Evolutionary conservation across 495 filamentous ascomycete genomes (phyloP).

Genomic region (Trichoderma gamsii): DNA sequence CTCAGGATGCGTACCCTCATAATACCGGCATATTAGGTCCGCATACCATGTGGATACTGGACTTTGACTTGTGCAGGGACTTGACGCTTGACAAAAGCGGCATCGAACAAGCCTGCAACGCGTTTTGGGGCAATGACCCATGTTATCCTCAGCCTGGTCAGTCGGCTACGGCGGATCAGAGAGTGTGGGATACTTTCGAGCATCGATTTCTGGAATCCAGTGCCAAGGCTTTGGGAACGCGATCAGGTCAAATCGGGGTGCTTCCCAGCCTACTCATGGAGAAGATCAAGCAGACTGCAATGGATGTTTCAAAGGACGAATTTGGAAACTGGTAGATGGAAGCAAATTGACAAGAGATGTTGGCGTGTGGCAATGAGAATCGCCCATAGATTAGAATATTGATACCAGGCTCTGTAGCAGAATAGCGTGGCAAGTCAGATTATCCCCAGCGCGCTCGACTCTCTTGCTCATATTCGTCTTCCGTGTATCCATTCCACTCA

Average conservation of each 20-base stretch:
- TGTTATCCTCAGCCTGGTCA: neutral
- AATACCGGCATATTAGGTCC: neutral
- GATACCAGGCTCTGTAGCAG: too few relatives aligned
- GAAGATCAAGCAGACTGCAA: neutral
- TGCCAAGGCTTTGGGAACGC: neutral
- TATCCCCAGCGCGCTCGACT: neutral
- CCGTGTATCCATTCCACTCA: slow-evolving; percentile 23
- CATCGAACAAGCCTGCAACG: neutral
- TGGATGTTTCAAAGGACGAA: neutral
- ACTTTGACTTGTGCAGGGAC: neutral
- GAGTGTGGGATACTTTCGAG: neutral
- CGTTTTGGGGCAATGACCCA: neutral
- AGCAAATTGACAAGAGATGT: too few relatives aligned
- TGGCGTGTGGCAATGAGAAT: too few relatives aligned
- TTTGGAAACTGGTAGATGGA: neutral
- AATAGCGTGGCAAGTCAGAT: neutral
- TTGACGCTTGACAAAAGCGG: neutral
- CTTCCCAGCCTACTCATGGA: neutral
- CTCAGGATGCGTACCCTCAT: neutral
- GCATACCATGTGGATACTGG: neutral
- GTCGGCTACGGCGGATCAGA: neutral
- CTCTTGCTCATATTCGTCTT: neutral
- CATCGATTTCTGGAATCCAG: neutral
- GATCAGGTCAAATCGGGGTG: neutral
- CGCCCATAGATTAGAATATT: too few relatives aligned